A percentile compares a stretch with the other conserved stretches of the same genome.
phyloP scores from a whole-genome alignment of 164 flowering plant species.

The Magnolia changhungtana region DNA sequence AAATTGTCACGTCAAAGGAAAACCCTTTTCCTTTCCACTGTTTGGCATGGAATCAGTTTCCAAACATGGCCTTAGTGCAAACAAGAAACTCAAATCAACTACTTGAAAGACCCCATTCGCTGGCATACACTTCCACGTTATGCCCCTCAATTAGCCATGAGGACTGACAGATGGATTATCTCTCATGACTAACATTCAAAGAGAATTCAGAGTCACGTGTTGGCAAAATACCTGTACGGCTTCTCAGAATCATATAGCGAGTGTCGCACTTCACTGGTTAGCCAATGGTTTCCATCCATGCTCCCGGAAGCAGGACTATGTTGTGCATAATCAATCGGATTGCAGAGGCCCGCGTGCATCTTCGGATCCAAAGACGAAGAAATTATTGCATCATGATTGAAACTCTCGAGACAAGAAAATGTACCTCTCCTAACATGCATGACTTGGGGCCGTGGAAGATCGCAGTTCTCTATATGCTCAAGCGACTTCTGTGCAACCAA shows the following conservation, averaged over 20 bases:
- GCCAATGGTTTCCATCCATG: constrained; percentile 14
- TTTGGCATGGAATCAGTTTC: too few species aligned
- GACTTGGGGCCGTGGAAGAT: constrained; percentile 46
- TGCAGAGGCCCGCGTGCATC: constrained; percentile 5
- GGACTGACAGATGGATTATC: too few species aligned
- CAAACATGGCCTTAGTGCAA: too few species aligned
- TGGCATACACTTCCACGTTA: too few species aligned
- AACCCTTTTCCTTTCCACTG: not conserved
- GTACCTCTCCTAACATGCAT: constrained; percentile 26
- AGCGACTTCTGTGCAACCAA: constrained; percentile 49
- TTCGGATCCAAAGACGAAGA: constrained; percentile 28
- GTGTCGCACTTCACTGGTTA: constrained; percentile 15
- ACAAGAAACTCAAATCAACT: too few species aligned
- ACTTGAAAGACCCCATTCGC: too few species aligned
- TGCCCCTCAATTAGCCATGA: too few species aligned
- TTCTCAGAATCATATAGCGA: constrained; percentile 23
- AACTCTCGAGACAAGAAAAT: constrained; percentile 23
- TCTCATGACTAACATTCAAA: not conserved
- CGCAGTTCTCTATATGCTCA: constrained; percentile 47
- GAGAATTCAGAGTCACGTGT: not conserved
- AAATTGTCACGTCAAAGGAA: constrained; percentile 4
- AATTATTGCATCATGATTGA: constrained; percentile 14
- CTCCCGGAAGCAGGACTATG: constrained; percentile 22
- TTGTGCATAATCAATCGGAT: constrained; percentile 8
- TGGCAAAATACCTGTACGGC: constrained; percentile 23